Base-by-base conservation (phyloP, 768 basidiomycete species). In the Pleurotus salmoneostramineus region DNA sequence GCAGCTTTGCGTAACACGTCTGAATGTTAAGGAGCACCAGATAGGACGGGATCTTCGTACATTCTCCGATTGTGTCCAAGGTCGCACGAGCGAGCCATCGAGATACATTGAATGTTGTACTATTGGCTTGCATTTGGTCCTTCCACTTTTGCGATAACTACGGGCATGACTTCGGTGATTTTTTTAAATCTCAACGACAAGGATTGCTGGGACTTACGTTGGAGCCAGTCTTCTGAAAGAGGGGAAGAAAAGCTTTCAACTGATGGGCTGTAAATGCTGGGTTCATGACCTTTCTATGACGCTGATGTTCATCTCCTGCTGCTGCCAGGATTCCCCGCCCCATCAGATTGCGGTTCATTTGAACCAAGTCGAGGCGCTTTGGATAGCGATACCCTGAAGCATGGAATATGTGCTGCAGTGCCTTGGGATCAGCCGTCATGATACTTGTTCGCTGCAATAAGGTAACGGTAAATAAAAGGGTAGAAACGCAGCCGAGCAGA, bases 31-130 rank as follows among this genome's bases (percentile, higher is more conserved):
- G 1, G 31, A 2, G 31, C 42, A 42, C 15, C 2, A 50, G 0
- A 47, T 14, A 3, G 60, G 32, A 40, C 15, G 36, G 43, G n/a
- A 42, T n/a, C 14, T 6, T 45, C 21, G 36, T 56, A 79, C 80
- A 79, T 75, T 79, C 77, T 34, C 80, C 80, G 55, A 81, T 75
- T 10, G 76, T 75, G 62, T 81, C 80, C 71, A 81, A 77, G 0
- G 78, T 78, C 2, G 76, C 72, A 15, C 80, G 73, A 42, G 78
- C 78, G 40, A 81, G 73, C 78, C 81, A 81, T 21, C 73, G 68
- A 31, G 79, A 77, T 1, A 83, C 74, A 61, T 84, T 80, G 14
- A 84, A 45, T 17, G 66, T 62, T 2, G 62, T 54, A 0, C 58
- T 6, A 33, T 57, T 55, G 12, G 50, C 56, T 21, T 56, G 47